Evolutionary conservation across 2,329 filamentous ascomycete genomes (phyloP).

Genomic region (Lecanicillium sp.): DNA sequence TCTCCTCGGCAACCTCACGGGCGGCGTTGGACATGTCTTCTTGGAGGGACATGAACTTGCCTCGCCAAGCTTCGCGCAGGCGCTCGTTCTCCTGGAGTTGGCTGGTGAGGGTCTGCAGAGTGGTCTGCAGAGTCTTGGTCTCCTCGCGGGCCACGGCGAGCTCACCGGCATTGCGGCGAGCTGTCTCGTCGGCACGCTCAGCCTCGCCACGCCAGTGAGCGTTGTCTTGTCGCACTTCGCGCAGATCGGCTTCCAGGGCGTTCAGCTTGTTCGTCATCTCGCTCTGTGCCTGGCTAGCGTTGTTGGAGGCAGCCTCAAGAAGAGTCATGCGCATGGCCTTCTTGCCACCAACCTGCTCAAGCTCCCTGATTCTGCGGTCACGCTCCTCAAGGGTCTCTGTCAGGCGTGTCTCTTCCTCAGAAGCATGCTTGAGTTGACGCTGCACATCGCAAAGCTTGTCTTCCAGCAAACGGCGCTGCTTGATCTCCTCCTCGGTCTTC

Average conservation of each 20-base stretch:
- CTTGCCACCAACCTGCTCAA: slow-evolving; percentile 52
- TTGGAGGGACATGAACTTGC: slow-evolving; percentile 79
- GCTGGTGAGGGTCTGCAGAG: slow-evolving; percentile 65
- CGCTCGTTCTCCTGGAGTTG: slow-evolving; percentile 83
- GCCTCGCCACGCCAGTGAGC: slow-evolving; percentile 57
- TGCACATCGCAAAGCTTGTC: slow-evolving; percentile 69
- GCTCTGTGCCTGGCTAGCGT: slow-evolving; percentile 45
- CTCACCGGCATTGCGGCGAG: slow-evolving; percentile 44
- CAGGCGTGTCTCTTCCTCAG: slow-evolving; percentile 67
- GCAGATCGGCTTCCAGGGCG: slow-evolving; percentile 48
- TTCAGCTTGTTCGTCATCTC: slow-evolving; percentile 53
- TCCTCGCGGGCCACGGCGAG: slow-evolving; percentile 44
- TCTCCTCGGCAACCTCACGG: slow-evolving; percentile 75
- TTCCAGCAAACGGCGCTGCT: slow-evolving; percentile 59
- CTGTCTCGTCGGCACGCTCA: slow-evolving; percentile 50
- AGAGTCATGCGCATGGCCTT: slow-evolving; percentile 56
- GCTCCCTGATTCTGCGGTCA: slow-evolving; percentile 56
- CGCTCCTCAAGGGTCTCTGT: slow-evolving; percentile 62
- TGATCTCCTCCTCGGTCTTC: slow-evolving; percentile 58
- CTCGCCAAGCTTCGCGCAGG: slow-evolving; percentile 75
- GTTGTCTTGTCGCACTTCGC: slow-evolving; percentile 49
- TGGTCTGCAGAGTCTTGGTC: slow-evolving; percentile 69
- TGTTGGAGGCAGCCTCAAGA: slow-evolving; percentile 61
- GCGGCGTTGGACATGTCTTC: slow-evolving; percentile 78
- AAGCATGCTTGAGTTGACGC: slow-evolving; percentile 58